Conservation (phyloP, 148 eudicot genomes). For the Persicaria tinctoria region DNA sequence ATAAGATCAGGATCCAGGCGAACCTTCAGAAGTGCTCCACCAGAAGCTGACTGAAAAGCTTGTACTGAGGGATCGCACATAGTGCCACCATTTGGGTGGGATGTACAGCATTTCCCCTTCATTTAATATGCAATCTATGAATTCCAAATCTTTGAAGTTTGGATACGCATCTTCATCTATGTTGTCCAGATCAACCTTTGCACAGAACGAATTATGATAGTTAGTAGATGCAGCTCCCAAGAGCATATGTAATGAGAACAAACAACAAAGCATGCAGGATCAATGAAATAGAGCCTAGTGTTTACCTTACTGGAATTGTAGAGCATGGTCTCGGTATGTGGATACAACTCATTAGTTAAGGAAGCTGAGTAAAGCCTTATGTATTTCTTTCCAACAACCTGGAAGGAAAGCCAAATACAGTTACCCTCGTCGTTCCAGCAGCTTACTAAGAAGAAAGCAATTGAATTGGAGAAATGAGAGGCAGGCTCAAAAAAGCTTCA, state of each 20-base stretch:
- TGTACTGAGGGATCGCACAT: constrained; percentile 74
- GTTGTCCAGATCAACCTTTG: constrained; percentile 85
- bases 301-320: constrained; percentile 89
- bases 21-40: constrained; percentile 61
- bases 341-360: constrained; percentile 70
- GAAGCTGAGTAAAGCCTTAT: constrained; percentile 84
- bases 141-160: constrained; percentile 56
- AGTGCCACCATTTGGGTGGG: constrained; percentile 99
- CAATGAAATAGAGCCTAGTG: neutral
- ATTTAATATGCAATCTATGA: constrained; percentile 80
- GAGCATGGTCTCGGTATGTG: constrained; percentile 82
- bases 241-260: neutral
- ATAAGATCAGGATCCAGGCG: constrained; percentile 23
- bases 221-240: neutral
- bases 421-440: constrained; percentile 8
- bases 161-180: constrained; percentile 67
- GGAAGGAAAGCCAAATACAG: constrained; percentile 24
- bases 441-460: neutral
- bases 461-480: neutral
- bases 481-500: neutral
- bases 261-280: neutral
- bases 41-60: constrained; percentile 97
- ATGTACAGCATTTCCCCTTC: constrained; percentile 99
- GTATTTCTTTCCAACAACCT: constrained; percentile 97
- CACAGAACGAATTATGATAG: neutral